phyloP scores from a whole-genome alignment of 805 yeast genomes.

The Kregervanrija pseudodelftensis region DNA sequence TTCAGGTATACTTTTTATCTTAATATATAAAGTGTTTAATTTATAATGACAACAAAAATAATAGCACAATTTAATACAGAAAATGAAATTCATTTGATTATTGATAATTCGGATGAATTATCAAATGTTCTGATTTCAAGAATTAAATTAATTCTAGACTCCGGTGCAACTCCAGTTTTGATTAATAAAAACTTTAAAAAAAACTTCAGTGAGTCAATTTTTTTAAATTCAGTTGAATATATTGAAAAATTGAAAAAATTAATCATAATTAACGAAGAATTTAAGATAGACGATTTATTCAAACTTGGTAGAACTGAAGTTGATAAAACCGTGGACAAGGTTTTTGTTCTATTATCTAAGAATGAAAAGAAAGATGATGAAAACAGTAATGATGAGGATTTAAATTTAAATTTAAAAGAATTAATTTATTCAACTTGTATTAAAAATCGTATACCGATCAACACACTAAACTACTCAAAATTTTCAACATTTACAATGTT shows the following conservation, averaged over 20 bases:
- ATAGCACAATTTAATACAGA: slow-evolving; percentile 6
- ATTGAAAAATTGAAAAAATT: not conserved
- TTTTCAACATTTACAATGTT: slow-evolving; percentile 69
- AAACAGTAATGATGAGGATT: no score
- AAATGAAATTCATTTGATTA: slow-evolving; percentile 3
- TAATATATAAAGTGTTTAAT: no score
- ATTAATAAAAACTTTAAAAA: no score
- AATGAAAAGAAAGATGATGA: slow-evolving; percentile 8
- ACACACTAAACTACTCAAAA: slow-evolving; percentile 67
- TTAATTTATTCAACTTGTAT: slow-evolving; percentile 46
- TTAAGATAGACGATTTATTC: slow-evolving; percentile 38
- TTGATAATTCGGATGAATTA: slow-evolving; percentile 4
- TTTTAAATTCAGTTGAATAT: no score
- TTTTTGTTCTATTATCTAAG: slow-evolving; percentile 51
- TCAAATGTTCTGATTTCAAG: slow-evolving; percentile 7
- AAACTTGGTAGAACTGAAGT: slow-evolving; percentile 57
- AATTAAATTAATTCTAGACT: not conserved
- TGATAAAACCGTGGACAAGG: slow-evolving; percentile 62
- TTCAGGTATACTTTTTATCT: no score
- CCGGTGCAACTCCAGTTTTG: no score
- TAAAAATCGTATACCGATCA: slow-evolving; percentile 69
- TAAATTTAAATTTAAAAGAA: slow-evolving; percentile 22
- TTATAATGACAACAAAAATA: no score
- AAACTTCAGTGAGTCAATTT: no score
- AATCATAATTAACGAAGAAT: slow-evolving; percentile 21